A percentile compares a stretch with the other conserved stretches of the same genome.
These are phyloP conservation scores for Posidonia oceanica DNA, from an alignment of 116 monocot genomes.

Conservation along the genomic window DNA sequence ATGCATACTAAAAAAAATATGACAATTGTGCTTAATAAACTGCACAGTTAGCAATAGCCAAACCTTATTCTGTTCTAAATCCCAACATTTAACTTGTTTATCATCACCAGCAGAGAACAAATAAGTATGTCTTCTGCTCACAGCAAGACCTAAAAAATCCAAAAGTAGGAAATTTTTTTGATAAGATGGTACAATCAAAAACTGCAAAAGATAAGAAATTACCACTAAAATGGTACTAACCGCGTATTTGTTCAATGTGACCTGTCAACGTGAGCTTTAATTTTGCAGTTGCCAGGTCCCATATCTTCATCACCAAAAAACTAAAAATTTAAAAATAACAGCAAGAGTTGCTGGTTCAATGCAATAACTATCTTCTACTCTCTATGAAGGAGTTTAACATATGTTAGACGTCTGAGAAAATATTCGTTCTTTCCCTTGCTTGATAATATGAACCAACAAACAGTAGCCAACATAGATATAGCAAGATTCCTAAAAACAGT, in stretches of 20 bases:
- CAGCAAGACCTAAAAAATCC: conserved; percentile 66
- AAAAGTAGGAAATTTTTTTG: conserved; percentile 10
- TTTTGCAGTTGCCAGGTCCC: conserved; percentile 90
- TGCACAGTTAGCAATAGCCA: background rate
- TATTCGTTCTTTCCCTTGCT: too few species aligned
- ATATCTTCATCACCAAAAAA: conserved; percentile 51
- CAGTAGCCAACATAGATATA: too few species aligned
- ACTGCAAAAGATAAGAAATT: background rate
- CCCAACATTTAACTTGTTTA: conserved; percentile 99
- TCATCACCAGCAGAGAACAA: conserved; percentile 99
- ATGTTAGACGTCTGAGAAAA: too few species aligned
- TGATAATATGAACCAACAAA: too few species aligned
- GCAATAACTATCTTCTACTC: too few species aligned
- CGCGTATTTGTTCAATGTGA: conserved; percentile 96
- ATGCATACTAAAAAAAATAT: background rate
- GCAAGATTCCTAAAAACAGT: too few species aligned
- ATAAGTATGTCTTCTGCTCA: conserved; percentile 83
- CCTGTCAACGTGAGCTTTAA: conserved; percentile 95
- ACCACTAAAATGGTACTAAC: conserved; percentile 24
- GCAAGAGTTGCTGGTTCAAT: too few species aligned
- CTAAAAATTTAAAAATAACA: background rate
- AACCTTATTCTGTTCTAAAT: conserved; percentile 98
- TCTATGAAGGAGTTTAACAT: too few species aligned
- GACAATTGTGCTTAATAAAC: background rate
- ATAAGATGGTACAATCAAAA: background rate